A percentile compares a stretch with the other conserved stretches of the same genome.
phyloP scores from a whole-genome alignment of 257 asterid genomes.

The Jacaranda copaia region DNA sequence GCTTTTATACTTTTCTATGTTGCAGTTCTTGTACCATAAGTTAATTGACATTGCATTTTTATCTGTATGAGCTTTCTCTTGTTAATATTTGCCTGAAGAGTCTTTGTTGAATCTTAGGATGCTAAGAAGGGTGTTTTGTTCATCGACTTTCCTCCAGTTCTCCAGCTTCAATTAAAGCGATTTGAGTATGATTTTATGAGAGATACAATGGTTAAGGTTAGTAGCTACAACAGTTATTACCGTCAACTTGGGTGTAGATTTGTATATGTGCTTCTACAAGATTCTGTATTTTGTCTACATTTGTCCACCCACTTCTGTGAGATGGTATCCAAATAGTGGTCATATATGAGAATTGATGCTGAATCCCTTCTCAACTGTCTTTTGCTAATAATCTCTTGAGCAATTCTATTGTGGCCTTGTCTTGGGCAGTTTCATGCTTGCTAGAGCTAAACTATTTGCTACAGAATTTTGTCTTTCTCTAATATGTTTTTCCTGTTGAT shows the following conservation, averaged over 20 bases:
- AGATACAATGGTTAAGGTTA: conserved; percentile 91
- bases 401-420: neutral
- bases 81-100: conserved; percentile 15
- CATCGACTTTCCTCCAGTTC: conserved; percentile 89
- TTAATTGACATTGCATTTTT: conserved; percentile 5
- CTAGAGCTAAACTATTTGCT: neutral
- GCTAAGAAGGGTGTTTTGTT: conserved; percentile 88
- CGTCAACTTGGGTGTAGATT: conserved; percentile 8
- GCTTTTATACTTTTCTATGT: neutral
- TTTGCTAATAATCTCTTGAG: neutral
- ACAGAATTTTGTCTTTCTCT: conserved; percentile 22
- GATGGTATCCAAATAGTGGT: neutral
- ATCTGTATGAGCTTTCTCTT: conserved; percentile 27
- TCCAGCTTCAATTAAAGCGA: conserved; percentile 87
- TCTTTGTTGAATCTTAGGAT: conserved; percentile 61
- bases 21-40: conserved; percentile 2
- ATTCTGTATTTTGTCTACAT: conserved; percentile 1
- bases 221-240: conserved; percentile 34
- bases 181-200: conserved; percentile 91
- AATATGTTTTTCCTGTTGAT: neutral
- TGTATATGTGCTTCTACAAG: conserved; percentile 16
- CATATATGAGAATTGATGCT: neutral
- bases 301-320: conserved; percentile 16
- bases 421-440: conserved; percentile 23
- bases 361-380: neutral